Evolutionary conservation across 2,329 filamentous ascomycete species (phyloP), one percentile per base, ranked within the genome.

Genomic region (Grosmannia huntii): DNA sequence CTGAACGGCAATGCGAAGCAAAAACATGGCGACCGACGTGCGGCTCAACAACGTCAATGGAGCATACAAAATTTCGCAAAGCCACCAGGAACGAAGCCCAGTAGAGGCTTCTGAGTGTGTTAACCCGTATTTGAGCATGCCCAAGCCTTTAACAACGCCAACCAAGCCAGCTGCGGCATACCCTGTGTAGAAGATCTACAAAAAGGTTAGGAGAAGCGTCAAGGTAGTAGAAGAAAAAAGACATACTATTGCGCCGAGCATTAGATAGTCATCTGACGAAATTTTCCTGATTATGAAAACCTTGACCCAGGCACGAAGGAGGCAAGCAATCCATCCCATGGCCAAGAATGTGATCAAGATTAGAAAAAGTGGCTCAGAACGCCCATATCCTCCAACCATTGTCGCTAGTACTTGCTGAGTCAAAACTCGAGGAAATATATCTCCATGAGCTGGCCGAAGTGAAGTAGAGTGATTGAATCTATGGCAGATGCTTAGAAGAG

Each of bases 211-310:
- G 21, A 23, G 1, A 36, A n/a, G n/a, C 21, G 14, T n/a, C 11
- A 11, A 33, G 11, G 12, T 25, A 23, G 23, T 52, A 6, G 12
- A 28, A 25, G 14, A 25, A 11, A 2, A 19, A 48, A 11, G 50
- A 52, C 51, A 9, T 6, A 80, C 77, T 67, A 77, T 66, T 3
- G 75, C 73, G 31, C 68, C 54, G 25, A 78, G 67, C 64, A 78
- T 76, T 52, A 78, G 65, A 61, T 70, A 75, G 68, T 81, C 78
- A 54, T 80, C 78, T 4, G 70, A 41, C 0, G 72, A 69, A 38
- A 76, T 65, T 33, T 69, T 72, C 55, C 72, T 75, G 46, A 76
- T 67, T 25, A 79, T 64, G 31, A 70, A 66, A 1, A 70, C 55
- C 58, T 76, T 74, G 52, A 76, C 75, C 63, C 75, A 77, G 10